These are phyloP conservation scores for Friedmanniomyces endolithicus DNA, from an alignment of 495 filamentous ascomycete genomes.

Conservation along the genomic window DNA sequence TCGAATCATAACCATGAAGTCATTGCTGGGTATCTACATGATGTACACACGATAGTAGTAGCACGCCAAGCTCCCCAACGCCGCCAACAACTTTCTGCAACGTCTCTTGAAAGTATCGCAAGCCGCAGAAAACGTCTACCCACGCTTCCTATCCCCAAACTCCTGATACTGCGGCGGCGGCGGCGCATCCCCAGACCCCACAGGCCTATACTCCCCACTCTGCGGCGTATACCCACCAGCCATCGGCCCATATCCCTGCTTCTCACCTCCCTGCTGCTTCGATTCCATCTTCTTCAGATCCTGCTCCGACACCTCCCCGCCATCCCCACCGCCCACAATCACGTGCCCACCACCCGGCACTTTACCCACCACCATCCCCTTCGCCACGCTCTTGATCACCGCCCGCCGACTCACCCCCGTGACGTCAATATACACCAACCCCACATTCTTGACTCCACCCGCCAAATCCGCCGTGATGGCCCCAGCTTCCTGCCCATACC, in stretches of 20 bases:
- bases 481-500: constrained; percentile 74
- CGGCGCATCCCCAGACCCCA: constrained; percentile 22
- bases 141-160: constrained; percentile 1
- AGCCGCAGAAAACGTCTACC: too few relatives aligned
- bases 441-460: constrained; percentile 86
- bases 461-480: constrained; percentile 58
- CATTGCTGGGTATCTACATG: too few relatives aligned
- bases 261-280: not conserved
- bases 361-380: constrained; percentile 93
- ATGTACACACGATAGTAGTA: too few relatives aligned
- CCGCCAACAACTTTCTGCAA: too few relatives aligned
- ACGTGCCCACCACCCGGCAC: constrained; percentile 75
- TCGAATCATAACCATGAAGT: too few relatives aligned
- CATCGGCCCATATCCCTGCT: not conserved
- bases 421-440: constrained; percentile 94
- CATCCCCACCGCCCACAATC: constrained; percentile 70
- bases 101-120: too few relatives aligned
- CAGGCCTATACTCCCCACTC: constrained; percentile 13
- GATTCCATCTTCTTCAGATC: constrained; percentile 12
- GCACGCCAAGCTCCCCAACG: too few relatives aligned
- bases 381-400: constrained; percentile 82
- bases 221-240: constrained; percentile 2
- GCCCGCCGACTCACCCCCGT: constrained; percentile 79
- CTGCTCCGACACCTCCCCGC: constrained; percentile 36
- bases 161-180: constrained; percentile 21